phyloP scores from a whole-genome alignment of 176 grass and related monocot genomes.

The Luzula sylvatica region DNA sequence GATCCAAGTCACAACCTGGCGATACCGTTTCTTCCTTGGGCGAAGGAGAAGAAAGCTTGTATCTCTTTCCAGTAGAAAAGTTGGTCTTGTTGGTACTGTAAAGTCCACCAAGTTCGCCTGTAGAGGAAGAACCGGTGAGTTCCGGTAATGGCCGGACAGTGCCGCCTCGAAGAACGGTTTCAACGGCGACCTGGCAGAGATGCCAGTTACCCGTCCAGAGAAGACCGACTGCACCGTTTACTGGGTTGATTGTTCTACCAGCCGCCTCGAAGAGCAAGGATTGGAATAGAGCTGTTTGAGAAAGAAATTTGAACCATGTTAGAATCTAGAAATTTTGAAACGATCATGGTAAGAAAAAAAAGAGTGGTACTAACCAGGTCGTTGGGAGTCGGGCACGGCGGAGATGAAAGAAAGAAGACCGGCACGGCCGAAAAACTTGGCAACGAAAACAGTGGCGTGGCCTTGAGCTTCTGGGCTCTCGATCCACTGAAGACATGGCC shows the following conservation, averaged over 20 bases:
- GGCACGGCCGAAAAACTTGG: constrained; percentile 97
- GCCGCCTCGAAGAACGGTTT: constrained; percentile 75
- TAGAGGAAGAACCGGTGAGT: constrained; percentile 4
- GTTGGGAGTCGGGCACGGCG: constrained; percentile 56
- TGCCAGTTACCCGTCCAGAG: constrained; percentile 76
- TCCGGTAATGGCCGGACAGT: constrained; percentile 39
- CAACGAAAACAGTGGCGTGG: constrained; percentile 93
- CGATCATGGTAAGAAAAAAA: not conserved
- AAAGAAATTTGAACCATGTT: not conserved
- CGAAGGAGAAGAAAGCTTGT: not conserved
- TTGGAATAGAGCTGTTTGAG: constrained; percentile 71
- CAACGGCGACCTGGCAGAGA: constrained; percentile 72
- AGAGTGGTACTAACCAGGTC: constrained; percentile 35
- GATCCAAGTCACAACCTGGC: constrained; percentile 39
- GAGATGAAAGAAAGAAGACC: constrained; percentile 92
- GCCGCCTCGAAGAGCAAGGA: constrained; percentile 89
- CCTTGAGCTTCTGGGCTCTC: constrained; percentile 66
- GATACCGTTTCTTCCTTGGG: not conserved
- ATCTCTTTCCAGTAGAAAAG: constrained; percentile 37
- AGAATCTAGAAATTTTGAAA: not conserved
- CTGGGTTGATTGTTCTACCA: constrained; percentile 94
- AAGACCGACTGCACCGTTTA: constrained; percentile 73
- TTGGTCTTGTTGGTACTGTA: constrained; percentile 28
- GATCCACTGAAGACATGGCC: constrained; percentile 88
- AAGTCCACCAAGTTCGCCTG: constrained; percentile 3